These are phyloP conservation scores for Paratinospora sagittata DNA, from an alignment of 164 flowering plant species.

Conservation along the genomic window DNA sequence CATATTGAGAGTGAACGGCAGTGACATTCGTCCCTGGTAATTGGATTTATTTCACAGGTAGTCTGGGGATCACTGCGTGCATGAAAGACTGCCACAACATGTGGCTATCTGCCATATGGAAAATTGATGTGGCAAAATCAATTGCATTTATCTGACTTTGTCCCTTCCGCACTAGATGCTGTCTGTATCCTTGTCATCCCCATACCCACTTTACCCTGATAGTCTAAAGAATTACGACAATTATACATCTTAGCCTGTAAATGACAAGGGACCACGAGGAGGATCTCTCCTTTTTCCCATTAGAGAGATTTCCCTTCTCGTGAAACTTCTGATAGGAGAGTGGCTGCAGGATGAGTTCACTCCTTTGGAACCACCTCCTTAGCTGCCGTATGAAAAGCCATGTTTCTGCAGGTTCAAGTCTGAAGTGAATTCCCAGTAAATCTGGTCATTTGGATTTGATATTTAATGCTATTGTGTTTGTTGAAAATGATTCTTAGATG, in stretches of 20 bases:
- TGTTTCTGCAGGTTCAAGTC: too few relatives aligned
- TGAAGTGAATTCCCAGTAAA: too few relatives aligned
- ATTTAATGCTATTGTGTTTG: too few relatives aligned
- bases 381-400: too few relatives aligned
- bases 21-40: slow-evolving; percentile 97
- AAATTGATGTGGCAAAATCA: neutral
- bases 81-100: neutral
- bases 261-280: neutral
- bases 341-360: neutral
- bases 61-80: neutral
- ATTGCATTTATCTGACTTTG: neutral
- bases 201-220: neutral
- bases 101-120: neutral
- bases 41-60: neutral
- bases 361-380: too few relatives aligned
- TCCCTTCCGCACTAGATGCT: neutral
- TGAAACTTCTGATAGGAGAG: neutral
- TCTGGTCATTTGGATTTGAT: too few relatives aligned
- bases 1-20: slow-evolving; percentile 85
- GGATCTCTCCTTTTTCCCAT: neutral
- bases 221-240: neutral
- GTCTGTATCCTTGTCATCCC: neutral
- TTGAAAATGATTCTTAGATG: too few relatives aligned
- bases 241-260: neutral
- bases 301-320: neutral